These are phyloP conservation scores for Schizochytrium sp. DNA, from an alignment of 108 stramenopile species.

Conservation along the genomic window DNA sequence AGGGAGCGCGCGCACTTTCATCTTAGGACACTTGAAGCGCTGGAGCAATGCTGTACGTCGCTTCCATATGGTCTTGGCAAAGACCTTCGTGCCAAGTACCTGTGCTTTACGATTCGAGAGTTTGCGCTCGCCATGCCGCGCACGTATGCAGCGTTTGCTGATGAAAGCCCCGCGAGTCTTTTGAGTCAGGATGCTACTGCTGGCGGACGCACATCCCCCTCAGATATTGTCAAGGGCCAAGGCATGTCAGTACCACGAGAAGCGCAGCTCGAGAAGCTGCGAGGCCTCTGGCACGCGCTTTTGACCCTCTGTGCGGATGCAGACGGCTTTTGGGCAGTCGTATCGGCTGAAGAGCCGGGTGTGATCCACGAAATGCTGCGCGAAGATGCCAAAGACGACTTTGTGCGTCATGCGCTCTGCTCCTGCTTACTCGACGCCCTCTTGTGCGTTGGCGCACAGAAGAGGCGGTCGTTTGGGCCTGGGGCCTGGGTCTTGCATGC, in stretches of 20 bases:
- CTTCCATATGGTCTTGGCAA: background rate
- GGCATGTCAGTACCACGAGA: too few relatives aligned
- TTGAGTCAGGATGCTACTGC: too few relatives aligned
- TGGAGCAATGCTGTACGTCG: background rate
- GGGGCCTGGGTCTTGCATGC: background rate
- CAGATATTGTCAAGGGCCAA: too few relatives aligned
- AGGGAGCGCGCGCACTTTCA: background rate
- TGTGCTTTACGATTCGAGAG: background rate
- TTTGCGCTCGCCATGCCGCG: background rate
- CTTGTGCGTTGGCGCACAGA: background rate
- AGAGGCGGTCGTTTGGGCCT: background rate
- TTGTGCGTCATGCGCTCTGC: background rate
- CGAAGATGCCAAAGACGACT: background rate
- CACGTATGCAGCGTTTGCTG: too few relatives aligned
- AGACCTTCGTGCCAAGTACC: background rate
- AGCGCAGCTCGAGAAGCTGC: background rate
- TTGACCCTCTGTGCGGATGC: background rate
- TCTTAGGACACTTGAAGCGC: background rate
- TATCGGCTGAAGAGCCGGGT: background rate
- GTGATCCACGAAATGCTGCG: background rate
- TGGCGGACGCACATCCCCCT: too few relatives aligned
- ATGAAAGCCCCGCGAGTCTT: too few relatives aligned
- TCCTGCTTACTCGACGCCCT: background rate
- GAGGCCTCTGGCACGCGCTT: background rate
- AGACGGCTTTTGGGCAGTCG: background rate